These are phyloP conservation scores for Smallanthus sonchifolius DNA, from an alignment of 129 eudicot species.

Conservation along the genomic window DNA sequence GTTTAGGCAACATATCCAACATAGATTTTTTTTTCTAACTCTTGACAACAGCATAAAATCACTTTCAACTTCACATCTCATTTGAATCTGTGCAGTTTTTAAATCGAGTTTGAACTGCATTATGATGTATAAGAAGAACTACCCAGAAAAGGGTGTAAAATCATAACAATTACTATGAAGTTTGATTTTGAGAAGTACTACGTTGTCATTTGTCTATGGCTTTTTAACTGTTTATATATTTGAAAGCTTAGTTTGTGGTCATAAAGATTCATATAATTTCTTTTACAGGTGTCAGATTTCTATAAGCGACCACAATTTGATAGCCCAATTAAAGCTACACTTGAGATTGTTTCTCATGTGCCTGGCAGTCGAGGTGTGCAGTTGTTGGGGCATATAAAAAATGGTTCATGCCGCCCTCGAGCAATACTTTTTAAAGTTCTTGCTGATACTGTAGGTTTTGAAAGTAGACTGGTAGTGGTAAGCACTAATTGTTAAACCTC, in stretches of 20 bases:
- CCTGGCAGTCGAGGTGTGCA: slow-evolving; percentile 66
- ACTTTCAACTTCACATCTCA: not conserved
- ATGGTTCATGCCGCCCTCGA: slow-evolving; percentile 93
- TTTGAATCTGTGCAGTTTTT: not conserved
- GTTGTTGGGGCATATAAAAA: slow-evolving; percentile 85
- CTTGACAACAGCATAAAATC: not conserved
- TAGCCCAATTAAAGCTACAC: slow-evolving; percentile 57
- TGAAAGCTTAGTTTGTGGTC: slow-evolving; percentile 21
- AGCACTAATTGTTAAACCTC: slow-evolving; percentile 16
- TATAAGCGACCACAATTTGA: slow-evolving; percentile 76
- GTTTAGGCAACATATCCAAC: not conserved
- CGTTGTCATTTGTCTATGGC: not conserved
- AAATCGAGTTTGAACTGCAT: not conserved
- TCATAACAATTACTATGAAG: not conserved
- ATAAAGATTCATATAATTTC: slow-evolving; percentile 17
- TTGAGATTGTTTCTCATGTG: slow-evolving; percentile 50
- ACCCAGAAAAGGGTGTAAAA: not conserved
- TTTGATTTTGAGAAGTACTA: slow-evolving; percentile 4
- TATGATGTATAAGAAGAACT: not conserved
- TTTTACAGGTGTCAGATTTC: slow-evolving; percentile 70
- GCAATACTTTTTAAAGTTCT: slow-evolving; percentile 96
- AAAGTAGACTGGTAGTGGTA: slow-evolving; percentile 92
- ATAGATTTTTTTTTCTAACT: not conserved
- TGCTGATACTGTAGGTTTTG: slow-evolving; percentile 96
- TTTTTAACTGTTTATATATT: not conserved